Percentiles rank a stretch among this genome's conserved stretches.
These are phyloP conservation scores for Eucalyptus tenuipes DNA, from an alignment of 345 rosid genomes.

Conservation along the genomic window DNA sequence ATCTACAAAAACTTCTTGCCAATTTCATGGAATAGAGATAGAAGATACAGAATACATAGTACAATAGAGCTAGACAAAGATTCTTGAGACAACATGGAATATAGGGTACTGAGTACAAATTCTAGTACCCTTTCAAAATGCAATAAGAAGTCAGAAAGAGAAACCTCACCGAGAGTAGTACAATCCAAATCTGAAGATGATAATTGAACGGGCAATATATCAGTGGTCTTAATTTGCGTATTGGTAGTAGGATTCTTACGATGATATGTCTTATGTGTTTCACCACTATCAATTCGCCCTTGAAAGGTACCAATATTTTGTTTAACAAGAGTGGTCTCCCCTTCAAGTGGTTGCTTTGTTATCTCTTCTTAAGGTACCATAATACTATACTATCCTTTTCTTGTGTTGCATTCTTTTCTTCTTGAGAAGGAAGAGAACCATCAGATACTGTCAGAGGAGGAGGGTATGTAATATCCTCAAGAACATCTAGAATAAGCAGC, in stretches of 20 bases:
- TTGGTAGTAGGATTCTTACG: neutral
- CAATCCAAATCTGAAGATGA: neutral
- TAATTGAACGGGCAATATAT: neutral
- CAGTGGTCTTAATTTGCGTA: neutral
- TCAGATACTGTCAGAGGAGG: fast-evolving
- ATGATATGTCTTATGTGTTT: neutral
- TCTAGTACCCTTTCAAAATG: too few relatives aligned
- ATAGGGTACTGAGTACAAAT: neutral
- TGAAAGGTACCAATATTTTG: neutral
- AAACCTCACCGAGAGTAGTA: neutral
- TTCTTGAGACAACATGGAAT: neutral
- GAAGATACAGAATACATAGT: too few relatives aligned
- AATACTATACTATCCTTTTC: neutral
- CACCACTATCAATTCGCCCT: neutral
- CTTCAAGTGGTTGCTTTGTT: neutral
- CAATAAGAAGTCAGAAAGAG: neutral
- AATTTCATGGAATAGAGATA: too few relatives aligned
- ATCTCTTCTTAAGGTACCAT: neutral
- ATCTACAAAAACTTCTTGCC: too few relatives aligned
- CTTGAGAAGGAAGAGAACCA: neutral
- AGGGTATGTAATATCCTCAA: neutral
- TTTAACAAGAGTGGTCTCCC: neutral
- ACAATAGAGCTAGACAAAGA: neutral
- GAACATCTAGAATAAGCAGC: neutral
- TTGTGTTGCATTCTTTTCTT: neutral